Base-by-base conservation (phyloP, 2,329 filamentous ascomycete genomes). In the Aspergillus ibericus region DNA sequence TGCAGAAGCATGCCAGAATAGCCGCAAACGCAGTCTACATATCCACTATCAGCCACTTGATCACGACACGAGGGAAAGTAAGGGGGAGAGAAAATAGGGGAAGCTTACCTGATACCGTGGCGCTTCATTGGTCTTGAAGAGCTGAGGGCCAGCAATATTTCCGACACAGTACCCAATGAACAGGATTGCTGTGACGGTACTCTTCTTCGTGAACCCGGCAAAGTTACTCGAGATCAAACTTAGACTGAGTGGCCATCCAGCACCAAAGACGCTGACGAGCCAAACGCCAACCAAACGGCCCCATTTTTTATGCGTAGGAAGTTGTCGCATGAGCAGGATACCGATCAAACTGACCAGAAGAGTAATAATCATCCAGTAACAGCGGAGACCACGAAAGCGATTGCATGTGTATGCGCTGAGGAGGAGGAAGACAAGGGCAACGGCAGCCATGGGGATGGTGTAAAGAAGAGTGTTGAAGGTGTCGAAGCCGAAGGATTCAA, bases 121-220 rank as follows among this genome's bases (percentile, higher is more conserved):
- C 3, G 51, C 51, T 27, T 60, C 51, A 13, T 42, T 35, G 9
- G 47, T 46, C 27, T 54, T 58, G n/a, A 60, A 60, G 3, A 60
- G 35, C 18, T 58, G 67, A 22, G 70, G 69, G 0, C 68, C 69
- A 12, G 68, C 62, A 35, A 72, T 68, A 42, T 71, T 71, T 2
- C 69, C 68, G 42, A 70, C 57, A 35, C 70, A 70, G 27, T 70
- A 69, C 1, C 65, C 81, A 1, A 79, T 80, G 58, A 83, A 83
- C 5, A 84, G 59, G 8, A 80, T 70, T 0, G 81, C 80, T 0
- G 72, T 67, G 2, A 68, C 63, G 2, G 67, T 66, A 25, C 61
- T 67, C 38, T 68, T 71, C 55, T 73, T 73, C 1, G 71, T 69
- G 29, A 69, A 68, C 3, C 71, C 71, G 7, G 69, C 68, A 29